A percentile compares a stretch with the other conserved stretches of the same genome.
phyloP scores from a whole-genome alignment of 129 eudicot genomes.

The Heracleum sosnowskyi region DNA sequence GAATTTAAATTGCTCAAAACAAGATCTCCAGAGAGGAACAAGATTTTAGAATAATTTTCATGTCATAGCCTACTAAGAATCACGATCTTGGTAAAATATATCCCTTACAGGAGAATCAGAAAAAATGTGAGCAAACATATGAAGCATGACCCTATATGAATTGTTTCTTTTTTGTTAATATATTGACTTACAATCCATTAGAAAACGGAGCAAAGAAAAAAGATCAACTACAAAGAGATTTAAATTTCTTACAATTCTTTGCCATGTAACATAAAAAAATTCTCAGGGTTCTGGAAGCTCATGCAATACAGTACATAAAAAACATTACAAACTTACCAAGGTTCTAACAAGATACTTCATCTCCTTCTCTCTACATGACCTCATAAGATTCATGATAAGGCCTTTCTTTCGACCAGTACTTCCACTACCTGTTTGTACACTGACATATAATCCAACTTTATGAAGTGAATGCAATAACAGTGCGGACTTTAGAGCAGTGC shows the following conservation, averaged over 20 bases:
- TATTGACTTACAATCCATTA: not conserved
- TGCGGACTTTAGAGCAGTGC: not conserved
- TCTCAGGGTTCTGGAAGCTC: not conserved
- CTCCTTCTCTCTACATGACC: conserved; percentile 94
- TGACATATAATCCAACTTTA: conserved; percentile 42
- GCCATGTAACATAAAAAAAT: not conserved
- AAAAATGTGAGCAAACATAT: not conserved
- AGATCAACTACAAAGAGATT: not conserved
- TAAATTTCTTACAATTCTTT: not conserved
- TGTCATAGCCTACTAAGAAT: not conserved
- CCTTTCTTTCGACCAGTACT: conserved; percentile 64
- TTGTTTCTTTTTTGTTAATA: not conserved
- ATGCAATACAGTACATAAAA: not conserved
- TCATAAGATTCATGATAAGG: conserved; percentile 77
- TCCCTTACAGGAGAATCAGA: not conserved
- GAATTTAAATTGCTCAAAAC: not conserved
- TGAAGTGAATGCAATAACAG: conserved; percentile 12
- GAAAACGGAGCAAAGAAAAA: not conserved
- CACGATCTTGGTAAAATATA: not conserved
- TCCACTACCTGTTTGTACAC: conserved; percentile 85
- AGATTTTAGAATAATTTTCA: not conserved
- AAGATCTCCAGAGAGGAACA: not conserved
- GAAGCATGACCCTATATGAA: not conserved
- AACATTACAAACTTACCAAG: conserved; percentile 42
- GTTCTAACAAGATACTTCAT: conserved; percentile 94